phyloP scores from a whole-genome alignment of 257 asterid species.

The Solanum infundibuliforme region DNA sequence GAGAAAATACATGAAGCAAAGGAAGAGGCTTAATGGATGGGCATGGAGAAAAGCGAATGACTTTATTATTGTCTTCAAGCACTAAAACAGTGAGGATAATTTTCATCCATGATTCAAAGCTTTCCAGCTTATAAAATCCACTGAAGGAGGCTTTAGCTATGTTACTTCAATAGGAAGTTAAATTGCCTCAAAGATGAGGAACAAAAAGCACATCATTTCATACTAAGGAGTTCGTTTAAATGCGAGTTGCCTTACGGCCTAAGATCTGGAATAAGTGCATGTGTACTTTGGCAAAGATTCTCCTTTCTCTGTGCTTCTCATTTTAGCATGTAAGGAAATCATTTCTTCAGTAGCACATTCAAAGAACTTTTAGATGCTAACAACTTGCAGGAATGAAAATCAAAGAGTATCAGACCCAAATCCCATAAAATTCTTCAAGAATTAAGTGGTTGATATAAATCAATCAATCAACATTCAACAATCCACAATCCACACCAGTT shows the following conservation, averaged over 20 bases:
- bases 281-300: background rate
- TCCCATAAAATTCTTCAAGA: background rate
- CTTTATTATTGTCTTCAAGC: background rate
- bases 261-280: background rate
- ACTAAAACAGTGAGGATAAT: background rate
- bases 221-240: background rate
- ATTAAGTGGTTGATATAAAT: background rate
- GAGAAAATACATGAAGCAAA: background rate
- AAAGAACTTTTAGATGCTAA: background rate
- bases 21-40: background rate
- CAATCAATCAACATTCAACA: background rate
- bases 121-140: background rate
- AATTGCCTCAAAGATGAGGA: background rate
- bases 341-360: background rate
- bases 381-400: background rate
- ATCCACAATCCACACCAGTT: background rate
- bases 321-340: background rate
- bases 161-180: background rate
- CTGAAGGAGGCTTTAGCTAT: background rate
- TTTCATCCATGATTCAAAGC: background rate
- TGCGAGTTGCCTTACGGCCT: background rate
- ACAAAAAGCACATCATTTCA: background rate
- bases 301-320: background rate
- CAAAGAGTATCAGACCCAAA: background rate
- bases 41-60: background rate